A percentile compares a stretch with the other conserved stretches of the same genome.
Conservation (phyloP, 2,329 filamentous ascomycete genomes). For the Trichothecium sympodiale region DNA sequence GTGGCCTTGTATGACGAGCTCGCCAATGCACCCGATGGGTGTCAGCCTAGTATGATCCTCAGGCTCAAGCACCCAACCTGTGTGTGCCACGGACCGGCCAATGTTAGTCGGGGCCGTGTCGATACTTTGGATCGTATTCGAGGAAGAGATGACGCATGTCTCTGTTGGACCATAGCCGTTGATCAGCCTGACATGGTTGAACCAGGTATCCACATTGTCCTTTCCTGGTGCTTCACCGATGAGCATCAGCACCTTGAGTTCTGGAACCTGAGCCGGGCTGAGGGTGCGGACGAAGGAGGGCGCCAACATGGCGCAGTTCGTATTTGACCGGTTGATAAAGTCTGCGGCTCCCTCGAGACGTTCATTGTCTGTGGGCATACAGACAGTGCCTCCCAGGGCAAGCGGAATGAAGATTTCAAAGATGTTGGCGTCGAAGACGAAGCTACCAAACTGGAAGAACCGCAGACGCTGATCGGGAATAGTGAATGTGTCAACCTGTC, state of each 20-base stretch:
- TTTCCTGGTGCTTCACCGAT: background rate
- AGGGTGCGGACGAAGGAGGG: background rate
- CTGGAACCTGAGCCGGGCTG: background rate
- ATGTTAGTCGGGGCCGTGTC: background rate
- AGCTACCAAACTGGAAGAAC: background rate
- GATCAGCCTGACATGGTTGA: background rate
- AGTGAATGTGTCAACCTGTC: background rate
- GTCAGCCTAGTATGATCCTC: conserved; percentile 3
- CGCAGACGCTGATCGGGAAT: background rate
- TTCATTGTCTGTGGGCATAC: background rate
- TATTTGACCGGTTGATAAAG: background rate
- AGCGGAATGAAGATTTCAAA: background rate
- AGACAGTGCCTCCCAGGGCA: background rate
- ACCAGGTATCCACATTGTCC: background rate
- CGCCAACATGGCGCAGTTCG: background rate
- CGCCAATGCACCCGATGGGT: conserved; percentile 6
- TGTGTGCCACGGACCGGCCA: background rate
- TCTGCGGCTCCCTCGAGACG: background rate
- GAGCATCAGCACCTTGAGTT: background rate
- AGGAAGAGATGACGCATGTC: conserved; percentile 2
- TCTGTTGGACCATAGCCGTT: background rate
- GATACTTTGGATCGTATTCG: background rate
- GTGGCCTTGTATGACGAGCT: conserved; percentile 16
- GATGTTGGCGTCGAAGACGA: background rate
- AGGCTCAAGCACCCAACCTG: conserved; percentile 3